Conservation (phyloP, 2,329 filamentous ascomycete genomes). For the Cadophora gregata region DNA sequence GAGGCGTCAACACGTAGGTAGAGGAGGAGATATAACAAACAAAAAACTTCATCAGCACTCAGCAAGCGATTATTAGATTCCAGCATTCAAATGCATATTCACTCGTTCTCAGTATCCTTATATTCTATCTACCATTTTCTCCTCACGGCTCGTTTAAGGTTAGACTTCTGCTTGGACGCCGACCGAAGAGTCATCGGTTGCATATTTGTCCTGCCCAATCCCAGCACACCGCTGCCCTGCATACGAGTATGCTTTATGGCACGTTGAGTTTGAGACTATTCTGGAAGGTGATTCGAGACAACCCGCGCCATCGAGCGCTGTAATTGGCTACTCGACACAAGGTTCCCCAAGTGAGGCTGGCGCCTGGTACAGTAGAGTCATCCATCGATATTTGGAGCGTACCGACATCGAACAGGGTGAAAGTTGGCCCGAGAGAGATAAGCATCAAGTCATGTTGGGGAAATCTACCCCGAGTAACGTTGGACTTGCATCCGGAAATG, state of each 20-base stretch:
- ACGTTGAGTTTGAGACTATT: not conserved
- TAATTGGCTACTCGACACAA: not conserved
- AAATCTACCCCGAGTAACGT: not conserved
- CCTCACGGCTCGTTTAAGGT: not conserved
- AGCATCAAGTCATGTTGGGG: not conserved
- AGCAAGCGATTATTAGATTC: not conserved
- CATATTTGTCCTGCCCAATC: constrained; percentile 6
- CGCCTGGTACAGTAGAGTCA: not conserved
- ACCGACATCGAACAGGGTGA: not conserved
- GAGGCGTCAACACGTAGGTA: not conserved
- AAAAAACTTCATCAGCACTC: not conserved
- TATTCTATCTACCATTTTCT: constrained; percentile 1
- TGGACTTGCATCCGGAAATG: not conserved
- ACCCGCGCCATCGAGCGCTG: not conserved
- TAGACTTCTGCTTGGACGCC: not conserved
- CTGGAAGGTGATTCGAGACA: constrained; percentile 13
- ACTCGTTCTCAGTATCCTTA: not conserved
- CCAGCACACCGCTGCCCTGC: constrained; percentile 7
- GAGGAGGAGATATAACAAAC: not conserved
- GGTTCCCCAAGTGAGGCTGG: constrained; percentile 4
- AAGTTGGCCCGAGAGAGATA: constrained; percentile 7
- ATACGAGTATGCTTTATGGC: not conserved
- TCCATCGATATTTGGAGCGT: not conserved
- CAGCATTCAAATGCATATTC: not conserved
- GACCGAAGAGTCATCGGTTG: constrained; percentile 3